A percentile compares a stretch with the other conserved stretches of the same genome.
Conservation (phyloP, 2,329 filamentous ascomycete genomes). For the Fusarium liriodendri region DNA sequence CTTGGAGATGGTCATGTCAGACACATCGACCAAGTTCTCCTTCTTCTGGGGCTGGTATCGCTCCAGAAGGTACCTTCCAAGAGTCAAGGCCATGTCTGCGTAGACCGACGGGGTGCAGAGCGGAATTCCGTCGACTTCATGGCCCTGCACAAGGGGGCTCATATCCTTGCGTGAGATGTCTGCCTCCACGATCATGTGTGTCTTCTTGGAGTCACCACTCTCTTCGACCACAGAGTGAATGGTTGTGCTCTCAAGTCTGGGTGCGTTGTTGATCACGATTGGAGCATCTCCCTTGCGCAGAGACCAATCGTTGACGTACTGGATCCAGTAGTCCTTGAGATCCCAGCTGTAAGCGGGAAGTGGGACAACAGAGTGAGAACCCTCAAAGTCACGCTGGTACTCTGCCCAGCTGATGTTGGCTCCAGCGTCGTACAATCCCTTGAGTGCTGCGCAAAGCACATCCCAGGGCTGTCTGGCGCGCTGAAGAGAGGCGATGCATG, state of each 20-base stretch:
- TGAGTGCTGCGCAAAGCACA: slow-evolving; percentile 12
- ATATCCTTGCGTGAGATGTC: slow-evolving; percentile 35
- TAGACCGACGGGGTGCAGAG: slow-evolving; percentile 35
- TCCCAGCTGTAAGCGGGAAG: slow-evolving; percentile 80
- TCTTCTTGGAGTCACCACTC: slow-evolving; percentile 22
- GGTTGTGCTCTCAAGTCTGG: slow-evolving; percentile 30
- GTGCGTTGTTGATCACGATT: slow-evolving; percentile 16
- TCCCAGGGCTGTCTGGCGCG: slow-evolving; percentile 23
- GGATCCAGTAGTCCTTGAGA: slow-evolving; percentile 76
- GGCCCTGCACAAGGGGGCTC: slow-evolving; percentile 29
- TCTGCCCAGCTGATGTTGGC: slow-evolving; percentile 36
- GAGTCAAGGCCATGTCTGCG: slow-evolving; percentile 31
- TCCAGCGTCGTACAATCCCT: slow-evolving; percentile 23
- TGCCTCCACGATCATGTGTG: slow-evolving; percentile 28
- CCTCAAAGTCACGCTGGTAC: slow-evolving; percentile 43
- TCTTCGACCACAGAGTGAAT: slow-evolving; percentile 33
- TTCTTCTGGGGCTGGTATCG: slow-evolving; percentile 23
- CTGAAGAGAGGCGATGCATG: slow-evolving; percentile 25
- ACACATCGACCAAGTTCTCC: slow-evolving; percentile 27
- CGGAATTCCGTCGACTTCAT: slow-evolving; percentile 35
- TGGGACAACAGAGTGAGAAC: slow-evolving; percentile 57
- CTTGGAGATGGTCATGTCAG: slow-evolving; percentile 36
- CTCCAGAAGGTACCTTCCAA: slow-evolving; percentile 26
- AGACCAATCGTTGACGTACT: slow-evolving; percentile 76
- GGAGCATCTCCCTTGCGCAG: slow-evolving; percentile 68